These are phyloP conservation scores for Macrotyloma uniflorum DNA, from an alignment of 306 rosid genomes.

Conservation along the genomic window DNA sequence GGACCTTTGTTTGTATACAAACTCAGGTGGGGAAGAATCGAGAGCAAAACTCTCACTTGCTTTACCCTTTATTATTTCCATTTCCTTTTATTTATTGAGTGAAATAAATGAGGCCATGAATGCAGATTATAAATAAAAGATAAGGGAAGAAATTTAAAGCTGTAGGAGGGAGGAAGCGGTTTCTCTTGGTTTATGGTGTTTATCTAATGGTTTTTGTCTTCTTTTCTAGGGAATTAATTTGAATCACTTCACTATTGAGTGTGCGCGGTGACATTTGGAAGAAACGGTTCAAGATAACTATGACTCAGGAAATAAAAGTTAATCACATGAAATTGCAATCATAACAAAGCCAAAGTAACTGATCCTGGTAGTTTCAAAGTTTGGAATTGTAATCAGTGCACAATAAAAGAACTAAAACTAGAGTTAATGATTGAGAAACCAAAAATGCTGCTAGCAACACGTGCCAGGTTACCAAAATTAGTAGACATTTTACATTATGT, in stretches of 20 bases:
- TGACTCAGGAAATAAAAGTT: constrained; percentile 32
- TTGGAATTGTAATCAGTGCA: constrained; percentile 17
- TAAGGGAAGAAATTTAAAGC: neutral
- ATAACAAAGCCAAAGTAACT: constrained; percentile 7
- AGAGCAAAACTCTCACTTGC: constrained; percentile 23
- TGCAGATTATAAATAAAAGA: neutral
- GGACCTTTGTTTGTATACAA: constrained; percentile 34
- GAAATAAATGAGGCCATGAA: constrained; percentile 30
- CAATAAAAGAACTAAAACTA: constrained; percentile 18
- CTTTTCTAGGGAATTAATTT: neutral
- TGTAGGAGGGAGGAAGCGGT: constrained; percentile 17
- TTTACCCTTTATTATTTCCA: neutral
- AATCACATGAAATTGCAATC: constrained; percentile 25
- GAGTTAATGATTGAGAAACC: constrained; percentile 22
- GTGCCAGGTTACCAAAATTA: constrained; percentile 23
- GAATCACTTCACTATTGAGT: constrained; percentile 24
- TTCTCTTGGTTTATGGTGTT: neutral
- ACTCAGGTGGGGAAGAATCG: constrained; percentile 45
- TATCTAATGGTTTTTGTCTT: neutral
- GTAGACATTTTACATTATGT: neutral
- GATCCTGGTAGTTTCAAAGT: constrained; percentile 31
- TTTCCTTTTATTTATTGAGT: neutral
- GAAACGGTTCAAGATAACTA: constrained; percentile 61
- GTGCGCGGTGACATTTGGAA: constrained; percentile 47
- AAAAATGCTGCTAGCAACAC: constrained; percentile 13